Evolutionary conservation across 73 alveolate genomes (phyloP), one percentile per base, ranked within the genome.

Genomic region (Paramecium bursaria): DNA sequence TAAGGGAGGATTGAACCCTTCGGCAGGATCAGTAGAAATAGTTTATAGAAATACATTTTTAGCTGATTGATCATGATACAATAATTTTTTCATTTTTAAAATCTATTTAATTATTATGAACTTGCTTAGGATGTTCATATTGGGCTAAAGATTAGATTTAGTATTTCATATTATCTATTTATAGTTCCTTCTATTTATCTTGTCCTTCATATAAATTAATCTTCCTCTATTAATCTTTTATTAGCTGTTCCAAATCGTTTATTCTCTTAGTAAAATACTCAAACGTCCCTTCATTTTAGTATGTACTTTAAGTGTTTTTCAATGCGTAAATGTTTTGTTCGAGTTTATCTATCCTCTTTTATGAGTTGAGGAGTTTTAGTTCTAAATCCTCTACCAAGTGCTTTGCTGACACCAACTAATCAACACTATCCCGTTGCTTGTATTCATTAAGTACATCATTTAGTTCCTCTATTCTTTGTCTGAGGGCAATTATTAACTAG

Each of bases 401-500:
- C 44, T 67, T 42, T 39, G 33, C 3, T 31, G 19, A 30, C 1
- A 67, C 82, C 7, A 67, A 42, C 44, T 33, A 35, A 35, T 67
- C 82, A 21, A 19, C 19, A 67, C 82, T 67, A 39, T 67, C 82
- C 44, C 82, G 33, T 19, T 67, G 27, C 22, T 67, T 67, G 7
- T 67, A 67, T 67, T 67, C 82, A 39, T 67, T 67, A 21, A 67
- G 44, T 6, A 67, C 44, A 21, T 67, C 82, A 67, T 35, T 67
- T 2, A 35, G 15, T 42, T 67, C 82, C 44, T 67, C 82, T 1
- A 67, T 57, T 67, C 82, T 67, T 14, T 67, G 44, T 67, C 82
- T 67, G 33, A 67, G 44, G 7, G 82, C 82, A 21, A 15, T 42
- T 11, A 67, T 67, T 2, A 67, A 42, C 6, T 42, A 31, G 10